phyloP scores from a whole-genome alignment of 371 early-diverging fungal species.

The Parasitella parasitica region DNA sequence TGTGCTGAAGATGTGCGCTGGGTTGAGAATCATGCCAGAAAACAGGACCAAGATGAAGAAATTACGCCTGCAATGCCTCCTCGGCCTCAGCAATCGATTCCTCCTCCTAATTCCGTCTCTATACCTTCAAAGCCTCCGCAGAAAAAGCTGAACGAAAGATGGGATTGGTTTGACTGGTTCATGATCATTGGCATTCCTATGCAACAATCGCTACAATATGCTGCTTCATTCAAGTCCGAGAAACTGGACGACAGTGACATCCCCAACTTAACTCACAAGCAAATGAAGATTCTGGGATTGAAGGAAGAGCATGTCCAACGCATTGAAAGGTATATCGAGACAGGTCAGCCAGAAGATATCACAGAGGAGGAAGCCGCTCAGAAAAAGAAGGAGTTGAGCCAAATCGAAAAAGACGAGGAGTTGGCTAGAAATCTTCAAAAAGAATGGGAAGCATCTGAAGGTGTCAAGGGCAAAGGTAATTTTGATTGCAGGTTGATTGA shows the following conservation, averaged over 20 bases:
- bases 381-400: constrained; percentile 20
- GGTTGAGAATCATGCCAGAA: constrained; percentile 35
- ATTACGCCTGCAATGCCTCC: constrained; percentile 46
- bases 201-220: constrained; percentile 74
- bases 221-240: constrained; percentile 79
- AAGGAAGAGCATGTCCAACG: constrained; percentile 83
- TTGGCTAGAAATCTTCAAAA: constrained; percentile 72
- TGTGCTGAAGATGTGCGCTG: constrained; percentile 71
- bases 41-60: constrained; percentile 31
- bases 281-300: constrained; percentile 75
- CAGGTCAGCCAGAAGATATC: constrained; percentile 37
- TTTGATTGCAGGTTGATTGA: constrained; percentile 7
- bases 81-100: constrained; percentile 22
- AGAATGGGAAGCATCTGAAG: constrained; percentile 44
- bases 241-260: constrained; percentile 79
- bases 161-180: constrained; percentile 92
- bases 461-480: constrained; percentile 24
- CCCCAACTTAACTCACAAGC: constrained; percentile 69
- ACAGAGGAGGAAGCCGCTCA: constrained; percentile 37
- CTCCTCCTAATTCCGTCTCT: constrained; percentile 18
- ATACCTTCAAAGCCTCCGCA: constrained; percentile 16
- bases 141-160: constrained; percentile 60
- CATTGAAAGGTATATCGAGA: constrained; percentile 64
- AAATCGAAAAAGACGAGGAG: constrained; percentile 60
- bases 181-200: constrained; percentile 72